These are phyloP conservation scores for Haplographium delicatum DNA, from an alignment of 495 filamentous ascomycete species.

Conservation along the genomic window DNA sequence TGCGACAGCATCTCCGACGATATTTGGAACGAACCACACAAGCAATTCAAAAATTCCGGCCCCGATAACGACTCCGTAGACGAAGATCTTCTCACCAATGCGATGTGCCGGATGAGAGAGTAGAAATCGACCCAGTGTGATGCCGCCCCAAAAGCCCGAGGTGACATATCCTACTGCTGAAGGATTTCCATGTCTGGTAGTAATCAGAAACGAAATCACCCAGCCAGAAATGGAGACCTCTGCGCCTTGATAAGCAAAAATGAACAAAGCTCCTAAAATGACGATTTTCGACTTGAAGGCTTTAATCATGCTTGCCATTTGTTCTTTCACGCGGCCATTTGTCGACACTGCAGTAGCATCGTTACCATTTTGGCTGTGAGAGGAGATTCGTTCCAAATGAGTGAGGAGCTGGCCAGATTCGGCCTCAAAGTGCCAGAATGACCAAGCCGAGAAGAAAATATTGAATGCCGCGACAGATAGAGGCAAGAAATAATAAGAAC, in stretches of 20 bases:
- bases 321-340: conserved; percentile 33
- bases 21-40: conserved; percentile 68
- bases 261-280: conserved; percentile 66
- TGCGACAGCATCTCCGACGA: conserved; percentile 65
- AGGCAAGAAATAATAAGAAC: conserved; percentile 54
- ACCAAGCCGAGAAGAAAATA: conserved; percentile 44
- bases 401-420: conserved; percentile 37
- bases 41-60: conserved; percentile 63
- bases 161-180: conserved; percentile 72
- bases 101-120: conserved; percentile 57
- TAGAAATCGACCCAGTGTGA: conserved; percentile 66
- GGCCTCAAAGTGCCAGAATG: conserved; percentile 53
- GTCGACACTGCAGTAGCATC: not conserved
- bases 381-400: conserved; percentile 34
- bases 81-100: conserved; percentile 64
- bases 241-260: conserved; percentile 77
- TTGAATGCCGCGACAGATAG: conserved; percentile 46
- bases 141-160: conserved; percentile 77
- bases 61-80: conserved; percentile 53
- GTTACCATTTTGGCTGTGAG: conserved; percentile 20
- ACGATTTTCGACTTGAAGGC: conserved; percentile 55
- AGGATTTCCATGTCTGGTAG: conserved; percentile 59
- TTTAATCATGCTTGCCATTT: conserved; percentile 28
- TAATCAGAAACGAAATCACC: conserved; percentile 77
- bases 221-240: conserved; percentile 76